Evolutionary conservation across 345 rosid species (phyloP).

Genomic region (Mercurialis annua): DNA sequence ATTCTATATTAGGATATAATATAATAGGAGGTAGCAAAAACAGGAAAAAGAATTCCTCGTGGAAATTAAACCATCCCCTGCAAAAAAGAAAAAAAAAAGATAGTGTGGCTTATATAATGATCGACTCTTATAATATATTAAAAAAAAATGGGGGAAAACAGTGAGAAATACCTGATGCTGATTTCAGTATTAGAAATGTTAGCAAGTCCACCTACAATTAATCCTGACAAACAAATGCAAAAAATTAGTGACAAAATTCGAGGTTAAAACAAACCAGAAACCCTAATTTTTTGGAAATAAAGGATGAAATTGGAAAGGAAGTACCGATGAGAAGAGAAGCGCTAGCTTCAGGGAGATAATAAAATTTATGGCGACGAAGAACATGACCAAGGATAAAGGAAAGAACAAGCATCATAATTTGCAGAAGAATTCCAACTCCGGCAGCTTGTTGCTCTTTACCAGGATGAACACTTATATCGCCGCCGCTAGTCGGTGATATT

Average conservation of each 20-base stretch:
- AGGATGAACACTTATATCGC: conserved; percentile 42
- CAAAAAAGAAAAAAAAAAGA: conserved; percentile 7
- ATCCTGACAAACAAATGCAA: conserved; percentile 39
- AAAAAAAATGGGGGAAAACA: no score
- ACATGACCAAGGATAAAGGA: conserved; percentile 96
- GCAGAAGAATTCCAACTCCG: conserved; percentile 95
- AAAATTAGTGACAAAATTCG: neutral
- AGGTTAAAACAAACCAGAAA: neutral
- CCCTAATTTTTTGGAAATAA: neutral
- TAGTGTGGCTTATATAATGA: no score
- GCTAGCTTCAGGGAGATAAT: conserved; percentile 97
- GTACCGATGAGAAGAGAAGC: conserved; percentile 98
- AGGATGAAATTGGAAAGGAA: no score
- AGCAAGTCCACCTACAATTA: conserved; percentile 89
- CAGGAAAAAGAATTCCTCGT: conserved; percentile 93
- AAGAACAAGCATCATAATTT: conserved; percentile 99
- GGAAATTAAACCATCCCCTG: conserved; percentile 99
- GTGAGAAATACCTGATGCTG: conserved; percentile 78
- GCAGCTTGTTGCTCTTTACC: conserved; percentile 96
- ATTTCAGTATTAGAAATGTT: conserved; percentile 86
- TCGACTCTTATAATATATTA: no score
- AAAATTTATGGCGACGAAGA: conserved; percentile 93
- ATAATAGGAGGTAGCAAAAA: conserved; percentile 95
- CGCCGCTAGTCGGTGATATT: conserved; percentile 52
- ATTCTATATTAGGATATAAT: conserved; percentile 63